Evolutionary conservation across 805 yeast genomes (phyloP).

Genomic region (Trichomonascus vanleenenianus): DNA sequence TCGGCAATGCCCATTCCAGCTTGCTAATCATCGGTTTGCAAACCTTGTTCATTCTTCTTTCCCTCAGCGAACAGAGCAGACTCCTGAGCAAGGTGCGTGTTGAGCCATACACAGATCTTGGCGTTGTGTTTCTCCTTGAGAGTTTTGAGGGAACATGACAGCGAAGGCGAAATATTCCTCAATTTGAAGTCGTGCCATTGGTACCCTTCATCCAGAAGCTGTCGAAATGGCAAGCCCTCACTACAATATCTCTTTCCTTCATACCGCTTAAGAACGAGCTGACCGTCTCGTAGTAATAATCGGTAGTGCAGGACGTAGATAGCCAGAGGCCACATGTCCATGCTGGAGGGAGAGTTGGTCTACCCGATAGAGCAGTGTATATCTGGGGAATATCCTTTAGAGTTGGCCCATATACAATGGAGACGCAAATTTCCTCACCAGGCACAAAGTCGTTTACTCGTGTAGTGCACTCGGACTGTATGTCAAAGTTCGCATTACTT

Average conservation of each 20-base stretch:
- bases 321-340: conserved; percentile 36
- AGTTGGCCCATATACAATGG: conserved; percentile 29
- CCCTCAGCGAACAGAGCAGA: conserved; percentile 29
- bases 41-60: conserved; percentile 26
- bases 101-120: conserved; percentile 34
- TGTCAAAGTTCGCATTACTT: conserved; percentile 28
- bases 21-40: conserved; percentile 35
- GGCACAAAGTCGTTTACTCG: conserved; percentile 31
- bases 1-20: conserved; percentile 36
- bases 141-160: conserved; percentile 23
- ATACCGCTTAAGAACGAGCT: conserved; percentile 30
- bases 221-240: conserved; percentile 32
- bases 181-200: conserved; percentile 36
- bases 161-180: conserved; percentile 30
- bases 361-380: conserved; percentile 30
- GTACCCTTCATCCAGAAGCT: conserved; percentile 36
- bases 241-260: conserved; percentile 31
- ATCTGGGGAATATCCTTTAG: conserved; percentile 28
- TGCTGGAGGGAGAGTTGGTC: conserved; percentile 33
- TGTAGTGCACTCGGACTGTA: conserved; percentile 33
- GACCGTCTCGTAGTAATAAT: conserved; percentile 31
- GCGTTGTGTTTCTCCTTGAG: conserved; percentile 28
- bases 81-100: conserved; percentile 34
- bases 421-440: conserved; percentile 28
- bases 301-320: conserved; percentile 33